Evolutionary conservation across 441 rosid genomes (phyloP).

Genomic region (Populus tomentosa): DNA sequence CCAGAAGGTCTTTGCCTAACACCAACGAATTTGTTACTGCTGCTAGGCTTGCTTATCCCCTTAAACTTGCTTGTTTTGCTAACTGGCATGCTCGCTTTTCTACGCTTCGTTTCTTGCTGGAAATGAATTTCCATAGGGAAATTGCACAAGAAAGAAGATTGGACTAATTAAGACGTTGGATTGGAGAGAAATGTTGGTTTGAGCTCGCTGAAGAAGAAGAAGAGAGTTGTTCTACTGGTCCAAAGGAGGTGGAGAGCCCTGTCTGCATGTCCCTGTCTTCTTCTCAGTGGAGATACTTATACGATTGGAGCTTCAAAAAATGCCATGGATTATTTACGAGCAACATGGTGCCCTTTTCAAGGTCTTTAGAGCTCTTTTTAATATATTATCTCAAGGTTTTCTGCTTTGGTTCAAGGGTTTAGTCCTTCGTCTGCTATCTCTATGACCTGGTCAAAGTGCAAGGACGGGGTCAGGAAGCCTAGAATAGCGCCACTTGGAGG

Average conservation of each 20-base stretch:
- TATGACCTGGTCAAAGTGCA: slow-evolving; percentile 27
- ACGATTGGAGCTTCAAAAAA: neutral
- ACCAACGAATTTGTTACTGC: slow-evolving; percentile 50
- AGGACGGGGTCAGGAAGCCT: neutral
- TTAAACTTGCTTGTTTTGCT: slow-evolving; percentile 40
- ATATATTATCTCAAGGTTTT: neutral
- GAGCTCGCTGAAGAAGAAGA: neutral
- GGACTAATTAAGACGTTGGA: neutral
- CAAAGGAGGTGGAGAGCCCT: slow-evolving; percentile 1
- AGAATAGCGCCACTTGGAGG: slow-evolving; percentile 45
- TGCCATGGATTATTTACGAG: slow-evolving; percentile 15
- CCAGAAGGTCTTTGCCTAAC: slow-evolving; percentile 82
- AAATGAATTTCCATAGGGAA: slow-evolving; percentile 49
- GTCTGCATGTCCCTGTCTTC: slow-evolving; percentile 20
- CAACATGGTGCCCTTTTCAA: slow-evolving; percentile 16
- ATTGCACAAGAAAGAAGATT: neutral
- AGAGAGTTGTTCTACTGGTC: neutral
- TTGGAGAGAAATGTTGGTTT: neutral
- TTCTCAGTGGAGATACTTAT: slow-evolving; percentile 11
- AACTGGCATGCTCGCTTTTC: slow-evolving; percentile 12
- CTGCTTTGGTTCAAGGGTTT: too few species aligned
- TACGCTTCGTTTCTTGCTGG: slow-evolving; percentile 32
- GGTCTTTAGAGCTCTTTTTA: slow-evolving; percentile 14
- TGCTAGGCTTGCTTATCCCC: slow-evolving; percentile 26
- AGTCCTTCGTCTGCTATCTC: neutral